phyloP scores from a whole-genome alignment of 1,139 yeast genomes.

The Maudiozyma humilis region DNA sequence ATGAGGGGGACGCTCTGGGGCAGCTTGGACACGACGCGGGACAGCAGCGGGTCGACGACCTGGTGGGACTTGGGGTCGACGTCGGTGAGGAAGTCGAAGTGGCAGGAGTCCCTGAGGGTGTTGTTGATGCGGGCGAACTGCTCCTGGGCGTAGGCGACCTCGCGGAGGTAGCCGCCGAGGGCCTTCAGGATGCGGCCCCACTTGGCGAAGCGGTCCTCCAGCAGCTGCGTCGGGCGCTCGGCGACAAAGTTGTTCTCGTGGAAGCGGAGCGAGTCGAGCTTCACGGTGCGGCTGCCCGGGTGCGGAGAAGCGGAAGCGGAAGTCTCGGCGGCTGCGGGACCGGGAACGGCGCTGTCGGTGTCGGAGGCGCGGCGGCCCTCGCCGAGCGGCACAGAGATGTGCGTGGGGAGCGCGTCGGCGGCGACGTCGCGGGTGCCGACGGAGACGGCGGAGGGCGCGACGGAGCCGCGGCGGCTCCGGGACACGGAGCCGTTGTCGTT shows the following conservation, averaged over 20 bases:
- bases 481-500: no score
- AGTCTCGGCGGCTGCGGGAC: no score
- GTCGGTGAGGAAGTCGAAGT: conserved; percentile 42
- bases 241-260: conserved; percentile 16
- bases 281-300: conserved; percentile 6
- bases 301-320: no score
- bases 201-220: conserved; percentile 47
- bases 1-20: conserved; percentile 17
- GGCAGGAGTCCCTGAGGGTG: conserved; percentile 51
- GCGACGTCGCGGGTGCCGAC: background rate
- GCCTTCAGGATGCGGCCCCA: conserved; percentile 65
- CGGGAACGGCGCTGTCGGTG: no score
- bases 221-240: conserved; percentile 33
- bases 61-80: conserved; percentile 21
- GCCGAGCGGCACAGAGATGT: conserved; percentile 1
- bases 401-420: background rate
- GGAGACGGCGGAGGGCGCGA: background rate
- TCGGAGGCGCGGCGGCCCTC: conserved; percentile 1
- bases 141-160: conserved; percentile 54
- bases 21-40: background rate
- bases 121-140: conserved; percentile 55
- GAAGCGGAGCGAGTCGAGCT: conserved; percentile 1
- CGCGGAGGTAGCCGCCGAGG: conserved; percentile 50
- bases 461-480: no score
- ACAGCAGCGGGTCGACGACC: conserved; percentile 6